These are phyloP conservation scores for Capsicum rhomboideum DNA, from an alignment of 257 asterid species.

Conservation along the genomic window DNA sequence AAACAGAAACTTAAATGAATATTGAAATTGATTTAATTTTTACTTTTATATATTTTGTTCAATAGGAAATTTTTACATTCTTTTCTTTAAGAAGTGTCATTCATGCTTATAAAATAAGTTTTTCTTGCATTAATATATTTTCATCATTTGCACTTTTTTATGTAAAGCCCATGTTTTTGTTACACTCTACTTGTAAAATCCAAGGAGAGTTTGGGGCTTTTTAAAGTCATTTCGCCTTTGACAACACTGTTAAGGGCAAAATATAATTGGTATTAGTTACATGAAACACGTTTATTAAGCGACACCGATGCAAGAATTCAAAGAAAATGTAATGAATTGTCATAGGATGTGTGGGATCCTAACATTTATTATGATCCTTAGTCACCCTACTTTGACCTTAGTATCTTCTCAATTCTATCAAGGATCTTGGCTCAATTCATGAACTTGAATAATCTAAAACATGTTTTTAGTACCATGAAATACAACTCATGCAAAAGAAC, in stretches of 20 bases:
- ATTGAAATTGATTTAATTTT: not conserved
- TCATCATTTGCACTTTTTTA: not conserved
- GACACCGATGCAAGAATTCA: not conserved
- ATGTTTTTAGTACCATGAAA: not conserved
- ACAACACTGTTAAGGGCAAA: not conserved
- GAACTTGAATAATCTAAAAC: not conserved
- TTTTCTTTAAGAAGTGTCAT: not conserved
- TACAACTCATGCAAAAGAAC: not conserved
- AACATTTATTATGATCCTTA: not conserved
- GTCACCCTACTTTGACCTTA: not conserved
- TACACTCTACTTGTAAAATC: not conserved
- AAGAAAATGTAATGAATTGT: not conserved
- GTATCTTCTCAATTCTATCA: not conserved
- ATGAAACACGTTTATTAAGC: not conserved
- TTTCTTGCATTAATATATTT: not conserved
- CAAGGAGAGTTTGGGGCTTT: not conserved
- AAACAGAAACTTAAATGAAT: not conserved
- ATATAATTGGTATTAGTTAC: not conserved
- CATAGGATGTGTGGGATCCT: not conserved
- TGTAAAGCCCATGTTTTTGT: not conserved
- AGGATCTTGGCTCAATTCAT: not conserved
- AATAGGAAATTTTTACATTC: not conserved
- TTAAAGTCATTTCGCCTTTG: not conserved
- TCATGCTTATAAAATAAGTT: not conserved
- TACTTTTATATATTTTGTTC: not conserved